Evolutionary conservation across 2,329 filamentous ascomycete genomes (phyloP).

Genomic region (Phoma sp.): DNA sequence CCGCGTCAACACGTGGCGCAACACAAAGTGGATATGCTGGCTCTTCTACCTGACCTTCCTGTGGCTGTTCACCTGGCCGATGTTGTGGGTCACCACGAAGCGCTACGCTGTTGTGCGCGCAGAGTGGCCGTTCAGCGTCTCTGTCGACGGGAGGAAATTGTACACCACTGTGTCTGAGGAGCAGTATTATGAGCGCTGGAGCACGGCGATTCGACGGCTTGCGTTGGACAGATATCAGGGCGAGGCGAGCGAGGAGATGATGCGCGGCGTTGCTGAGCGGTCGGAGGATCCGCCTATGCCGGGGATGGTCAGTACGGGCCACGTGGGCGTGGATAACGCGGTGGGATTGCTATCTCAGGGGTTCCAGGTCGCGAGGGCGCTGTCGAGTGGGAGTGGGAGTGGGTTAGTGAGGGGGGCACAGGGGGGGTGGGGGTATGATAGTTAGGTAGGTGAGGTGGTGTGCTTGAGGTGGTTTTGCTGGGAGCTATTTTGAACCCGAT

Average conservation of each 20-base stretch:
- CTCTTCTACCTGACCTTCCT: constrained; percentile 71
- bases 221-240: constrained; percentile 65
- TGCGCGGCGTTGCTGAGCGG: constrained; percentile 38
- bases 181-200: constrained; percentile 70
- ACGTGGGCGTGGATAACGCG: constrained; percentile 40
- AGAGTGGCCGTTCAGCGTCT: constrained; percentile 64
- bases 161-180: constrained; percentile 60
- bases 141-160: constrained; percentile 45
- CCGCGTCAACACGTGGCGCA: constrained; percentile 68
- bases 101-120: constrained; percentile 69
- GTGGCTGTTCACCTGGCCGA: constrained; percentile 75
- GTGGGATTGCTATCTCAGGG: constrained; percentile 44
- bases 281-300: constrained; percentile 54
- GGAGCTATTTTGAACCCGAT: too few species aligned
- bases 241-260: constrained; percentile 57
- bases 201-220: constrained; percentile 63
- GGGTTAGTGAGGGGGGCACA: constrained; percentile 29
- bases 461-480: too few species aligned
- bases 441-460: constrained; percentile 6
- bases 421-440: constrained; percentile 46
- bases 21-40: constrained; percentile 67
- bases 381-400: constrained; percentile 24
- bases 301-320: constrained; percentile 35
- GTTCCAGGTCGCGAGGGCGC: constrained; percentile 39
- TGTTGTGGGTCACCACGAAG: constrained; percentile 70